These are phyloP conservation scores for Colletotrichum liriopes DNA, from an alignment of 2,329 filamentous ascomycete species.

Conservation along the genomic window DNA sequence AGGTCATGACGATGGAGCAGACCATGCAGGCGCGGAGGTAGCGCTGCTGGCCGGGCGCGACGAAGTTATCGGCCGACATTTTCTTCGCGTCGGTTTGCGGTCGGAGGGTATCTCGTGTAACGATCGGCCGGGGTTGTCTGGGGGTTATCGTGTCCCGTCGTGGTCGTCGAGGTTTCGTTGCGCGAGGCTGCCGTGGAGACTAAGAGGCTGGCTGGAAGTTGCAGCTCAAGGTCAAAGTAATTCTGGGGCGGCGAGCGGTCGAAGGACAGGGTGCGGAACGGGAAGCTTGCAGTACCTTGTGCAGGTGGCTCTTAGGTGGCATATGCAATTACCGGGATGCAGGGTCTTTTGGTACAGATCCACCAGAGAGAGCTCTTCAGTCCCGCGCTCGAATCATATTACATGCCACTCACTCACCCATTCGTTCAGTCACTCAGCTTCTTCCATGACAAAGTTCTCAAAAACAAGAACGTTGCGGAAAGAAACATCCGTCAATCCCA, in stretches of 20 bases:
- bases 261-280: neutral
- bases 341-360: neutral
- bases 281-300: neutral
- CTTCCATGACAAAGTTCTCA: neutral
- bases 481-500: no score
- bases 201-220: neutral
- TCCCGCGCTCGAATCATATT: slow-evolving; percentile 31
- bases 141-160: neutral
- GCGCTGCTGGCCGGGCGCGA: slow-evolving; percentile 83
- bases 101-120: neutral
- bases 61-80: slow-evolving; percentile 72
- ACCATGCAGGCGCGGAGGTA: slow-evolving; percentile 98
- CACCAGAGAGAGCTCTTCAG: slow-evolving; percentile 16
- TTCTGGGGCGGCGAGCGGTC: neutral
- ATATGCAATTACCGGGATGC: slow-evolving; percentile 13
- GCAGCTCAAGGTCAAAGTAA: slow-evolving; percentile 1
- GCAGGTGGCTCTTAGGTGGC: neutral
- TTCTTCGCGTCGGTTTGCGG: slow-evolving; percentile 15
- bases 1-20: slow-evolving; percentile 93
- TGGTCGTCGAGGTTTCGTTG: slow-evolving; percentile 4
- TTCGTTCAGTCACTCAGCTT: neutral
- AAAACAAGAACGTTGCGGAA: neutral
- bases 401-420: slow-evolving; percentile 26
- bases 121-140: neutral
- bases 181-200: slow-evolving; percentile 2